A percentile compares a stretch with the other conserved stretches of the same genome.
phyloP scores from a whole-genome alignment of 805 yeast genomes.

The Metschnikowia shivogae region DNA sequence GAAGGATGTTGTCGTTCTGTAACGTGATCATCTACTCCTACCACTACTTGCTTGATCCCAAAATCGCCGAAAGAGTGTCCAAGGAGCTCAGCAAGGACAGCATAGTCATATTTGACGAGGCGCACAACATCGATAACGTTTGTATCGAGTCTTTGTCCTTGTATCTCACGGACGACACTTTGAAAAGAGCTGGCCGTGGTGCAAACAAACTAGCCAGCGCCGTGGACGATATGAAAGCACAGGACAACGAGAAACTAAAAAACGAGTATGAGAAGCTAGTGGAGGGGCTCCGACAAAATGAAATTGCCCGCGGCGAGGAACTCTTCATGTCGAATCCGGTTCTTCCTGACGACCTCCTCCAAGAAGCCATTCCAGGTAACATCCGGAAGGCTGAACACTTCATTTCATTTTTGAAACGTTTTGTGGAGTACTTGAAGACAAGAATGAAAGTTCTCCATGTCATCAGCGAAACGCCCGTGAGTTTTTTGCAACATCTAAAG shows the following conservation, averaged over 20 bases:
- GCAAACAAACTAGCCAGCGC: slow-evolving; percentile 73
- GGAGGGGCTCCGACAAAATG: slow-evolving; percentile 82
- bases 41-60: slow-evolving; percentile 94
- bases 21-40: slow-evolving; percentile 93
- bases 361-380: slow-evolving; percentile 96
- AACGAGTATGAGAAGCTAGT: slow-evolving; percentile 90
- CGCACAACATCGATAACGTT: slow-evolving; percentile 97
- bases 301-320: slow-evolving; percentile 57
- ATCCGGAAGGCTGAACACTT: slow-evolving; percentile 97
- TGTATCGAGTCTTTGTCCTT: slow-evolving; percentile 93
- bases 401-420: slow-evolving; percentile 84
- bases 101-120: slow-evolving; percentile 95
- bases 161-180: slow-evolving; percentile 85
- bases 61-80: slow-evolving; percentile 93
- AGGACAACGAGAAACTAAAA: slow-evolving; percentile 79
- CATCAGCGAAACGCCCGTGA: slow-evolving; percentile 94
- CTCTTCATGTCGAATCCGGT: slow-evolving; percentile 83
- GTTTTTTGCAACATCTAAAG: slow-evolving; percentile 88
- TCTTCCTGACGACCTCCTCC: slow-evolving; percentile 75
- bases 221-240: slow-evolving; percentile 78
- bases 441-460: slow-evolving; percentile 98
- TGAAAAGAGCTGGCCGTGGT: slow-evolving; percentile 83
- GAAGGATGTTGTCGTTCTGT: slow-evolving; percentile 95
- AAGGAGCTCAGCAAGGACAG: slow-evolving; percentile 87
- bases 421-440: slow-evolving; percentile 90